These are phyloP conservation scores for Backusella tarrabulga DNA, from an alignment of 192 early-diverging fungal genomes.

Conservation along the genomic window DNA sequence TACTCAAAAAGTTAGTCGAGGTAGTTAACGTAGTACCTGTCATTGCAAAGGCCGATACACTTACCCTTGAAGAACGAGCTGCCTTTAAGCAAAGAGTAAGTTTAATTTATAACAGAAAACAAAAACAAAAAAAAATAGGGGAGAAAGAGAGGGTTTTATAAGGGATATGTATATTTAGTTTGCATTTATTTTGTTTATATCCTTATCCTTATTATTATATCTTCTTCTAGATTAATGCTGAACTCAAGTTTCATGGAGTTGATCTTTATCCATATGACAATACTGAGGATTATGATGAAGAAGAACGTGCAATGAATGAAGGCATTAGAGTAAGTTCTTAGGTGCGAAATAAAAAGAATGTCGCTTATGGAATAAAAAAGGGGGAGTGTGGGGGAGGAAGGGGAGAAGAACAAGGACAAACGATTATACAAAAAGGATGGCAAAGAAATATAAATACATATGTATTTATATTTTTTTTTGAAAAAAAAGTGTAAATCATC, in stretches of 20 bases:
- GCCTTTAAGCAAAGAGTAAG: constrained; percentile 77
- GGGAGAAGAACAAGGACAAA: not conserved
- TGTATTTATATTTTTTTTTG: not conserved
- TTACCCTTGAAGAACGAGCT: constrained; percentile 81
- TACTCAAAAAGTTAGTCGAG: constrained; percentile 80
- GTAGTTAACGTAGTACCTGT: constrained; percentile 87
- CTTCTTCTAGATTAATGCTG: constrained; percentile 69
- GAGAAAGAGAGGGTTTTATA: not conserved
- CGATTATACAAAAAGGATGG: not conserved
- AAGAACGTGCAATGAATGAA: constrained; percentile 70
- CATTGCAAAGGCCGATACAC: constrained; percentile 87
- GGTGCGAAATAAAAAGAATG: no score
- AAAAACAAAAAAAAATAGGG: not conserved
- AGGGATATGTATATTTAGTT: constrained; percentile 4
- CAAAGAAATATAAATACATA: not conserved
- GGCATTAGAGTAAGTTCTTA: constrained; percentile 59
- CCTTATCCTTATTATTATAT: not conserved
- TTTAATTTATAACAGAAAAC: constrained; percentile 8
- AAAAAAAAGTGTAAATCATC: not conserved
- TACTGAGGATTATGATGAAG: constrained; percentile 78
- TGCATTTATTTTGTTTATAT: not conserved
- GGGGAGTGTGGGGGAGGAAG: not conserved
- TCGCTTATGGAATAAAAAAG: no score
- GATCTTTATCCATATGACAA: constrained; percentile 83
- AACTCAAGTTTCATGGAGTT: constrained; percentile 93